phyloP scores from a whole-genome alignment of 164 flowering plant genomes.

The Pachysandra terminalis region DNA sequence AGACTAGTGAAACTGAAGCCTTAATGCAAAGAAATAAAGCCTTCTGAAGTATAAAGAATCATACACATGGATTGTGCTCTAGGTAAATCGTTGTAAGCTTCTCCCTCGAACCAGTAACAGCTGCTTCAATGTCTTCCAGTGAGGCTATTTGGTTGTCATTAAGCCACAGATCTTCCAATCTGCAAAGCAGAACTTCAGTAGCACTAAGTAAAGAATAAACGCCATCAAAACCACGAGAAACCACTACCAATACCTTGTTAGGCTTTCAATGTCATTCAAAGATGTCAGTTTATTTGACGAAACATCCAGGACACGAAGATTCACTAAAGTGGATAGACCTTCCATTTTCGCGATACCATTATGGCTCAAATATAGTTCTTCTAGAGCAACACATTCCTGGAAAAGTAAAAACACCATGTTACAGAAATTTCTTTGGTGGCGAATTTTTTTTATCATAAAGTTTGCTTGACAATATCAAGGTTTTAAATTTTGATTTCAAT shows the following conservation, averaged over 20 bases:
- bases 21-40: neutral
- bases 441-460: neutral
- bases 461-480: neutral
- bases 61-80: constrained; percentile 93
- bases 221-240: neutral
- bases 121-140: constrained; percentile 60
- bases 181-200: constrained; percentile 26
- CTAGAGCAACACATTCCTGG: constrained; percentile 87
- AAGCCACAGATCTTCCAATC: constrained; percentile 96
- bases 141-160: constrained; percentile 89
- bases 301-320: constrained; percentile 82
- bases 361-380: constrained; percentile 95
- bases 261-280: constrained; percentile 62
- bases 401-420: neutral
- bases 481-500: too few relatives aligned
- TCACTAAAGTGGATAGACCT: constrained; percentile 71
- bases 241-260: constrained; percentile 42
- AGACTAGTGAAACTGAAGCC: neutral
- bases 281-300: constrained; percentile 81
- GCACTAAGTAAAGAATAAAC: constrained; percentile 1
- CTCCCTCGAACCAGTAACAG: constrained; percentile 77
- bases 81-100: constrained; percentile 86
- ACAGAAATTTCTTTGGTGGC: neutral
- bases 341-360: constrained; percentile 96
- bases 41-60: constrained; percentile 16